These are phyloP conservation scores for Blyttiomyces sp. DNA, from an alignment of 371 early-diverging fungal species.

Conservation along the genomic window DNA sequence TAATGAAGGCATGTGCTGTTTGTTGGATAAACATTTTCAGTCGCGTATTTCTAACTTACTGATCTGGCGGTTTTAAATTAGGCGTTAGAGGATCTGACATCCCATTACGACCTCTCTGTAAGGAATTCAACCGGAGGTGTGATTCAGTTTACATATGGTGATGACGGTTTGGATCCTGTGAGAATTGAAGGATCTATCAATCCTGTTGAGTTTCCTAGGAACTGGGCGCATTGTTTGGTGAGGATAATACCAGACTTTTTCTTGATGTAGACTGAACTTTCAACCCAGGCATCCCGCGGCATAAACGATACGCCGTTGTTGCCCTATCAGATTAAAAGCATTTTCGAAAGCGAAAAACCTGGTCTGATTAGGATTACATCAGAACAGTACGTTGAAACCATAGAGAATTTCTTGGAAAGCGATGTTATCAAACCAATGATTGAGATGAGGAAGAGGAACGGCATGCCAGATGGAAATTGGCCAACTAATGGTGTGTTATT, in stretches of 20 bases:
- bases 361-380: background rate
- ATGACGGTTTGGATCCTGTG: constrained; percentile 97
- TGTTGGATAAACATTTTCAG: background rate
- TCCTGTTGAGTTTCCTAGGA: constrained; percentile 87
- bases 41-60: background rate
- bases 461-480: background rate
- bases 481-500: constrained; percentile 4
- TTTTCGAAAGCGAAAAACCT: constrained; percentile 6
- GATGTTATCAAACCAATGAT: background rate
- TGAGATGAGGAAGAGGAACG: background rate
- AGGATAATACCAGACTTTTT: too few species aligned
- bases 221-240: constrained; percentile 60
- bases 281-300: constrained; percentile 2
- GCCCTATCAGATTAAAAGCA: constrained; percentile 3
- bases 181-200: constrained; percentile 88
- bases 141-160: constrained; percentile 97
- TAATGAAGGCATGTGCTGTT: background rate
- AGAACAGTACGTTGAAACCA: background rate
- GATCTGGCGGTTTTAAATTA: constrained; percentile 42
- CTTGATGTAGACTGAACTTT: too few species aligned
- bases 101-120: constrained; percentile 95
- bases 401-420: constrained; percentile 11
- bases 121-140: constrained; percentile 91
- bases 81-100: constrained; percentile 94
- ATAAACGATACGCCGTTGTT: constrained; percentile 1